Base-by-base conservation (phyloP, 2,329 filamentous ascomycete species). In the Fusarium liriodendri region DNA sequence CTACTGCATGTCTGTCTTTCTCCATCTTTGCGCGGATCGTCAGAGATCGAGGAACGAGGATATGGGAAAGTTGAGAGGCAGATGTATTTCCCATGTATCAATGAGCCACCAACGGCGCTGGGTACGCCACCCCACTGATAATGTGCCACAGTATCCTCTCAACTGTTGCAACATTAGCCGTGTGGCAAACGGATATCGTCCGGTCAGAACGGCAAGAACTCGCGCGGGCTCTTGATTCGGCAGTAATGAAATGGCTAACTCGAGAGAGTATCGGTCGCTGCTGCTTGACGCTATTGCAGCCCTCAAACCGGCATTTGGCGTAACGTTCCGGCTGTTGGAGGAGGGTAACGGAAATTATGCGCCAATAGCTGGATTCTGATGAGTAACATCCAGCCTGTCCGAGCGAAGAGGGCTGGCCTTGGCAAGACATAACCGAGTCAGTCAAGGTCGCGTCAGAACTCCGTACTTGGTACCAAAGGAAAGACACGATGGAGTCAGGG, bases 321-420 rank as follows among this genome's bases (percentile, higher is more conserved):
- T 52, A 61, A 74, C 62, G 66, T 40, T 50, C 27, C 57, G 42
- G 57, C 58, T 67, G 66, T 73, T 50, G 59, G 54, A 37, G 60
- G 29, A 58, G 42, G 66, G 71, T 45, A 62, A 50, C 67, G 71
- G 66, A 68, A 67, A 71, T 72, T 71, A 73, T 64, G 67, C 32
- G 64, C 71, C 71, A 74, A 71, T 67, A 54, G 47, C n/a, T 62
- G 60, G 42, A 38, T 73, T 27, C 16, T 32, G 57, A 60, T 55
- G 40, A 68, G 55, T 61, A 47, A 20, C 60, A 62, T 52, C 29
- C 32, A 55, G 27, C 35, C 35, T 63, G 47, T 22, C 18, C 22
- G 22, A 62, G 42, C 45, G 29, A 29, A 38, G 20, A 20, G 14
- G 33, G 29, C 54, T 71, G 62, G 55, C 63, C 57, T 59, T 65